Evolutionary conservation across 371 early-diverging fungal species (phyloP), one percentile per base, ranked within the genome.

Genomic region (Actinomortierella ambigua): DNA sequence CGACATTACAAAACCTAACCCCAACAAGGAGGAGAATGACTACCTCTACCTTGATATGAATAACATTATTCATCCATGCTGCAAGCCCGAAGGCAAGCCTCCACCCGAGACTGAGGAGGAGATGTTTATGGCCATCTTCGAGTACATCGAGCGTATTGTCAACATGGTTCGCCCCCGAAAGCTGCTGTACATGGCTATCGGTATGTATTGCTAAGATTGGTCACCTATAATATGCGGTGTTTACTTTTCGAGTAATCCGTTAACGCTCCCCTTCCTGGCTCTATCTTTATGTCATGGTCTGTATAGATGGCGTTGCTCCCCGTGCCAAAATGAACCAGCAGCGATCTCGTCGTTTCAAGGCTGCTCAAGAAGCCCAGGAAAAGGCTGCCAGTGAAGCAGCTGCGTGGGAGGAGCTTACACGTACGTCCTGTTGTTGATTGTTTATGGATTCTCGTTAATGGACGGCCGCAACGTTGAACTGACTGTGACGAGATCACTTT

Each of bases 321-420:
- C 88, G 99, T 46, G 99, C 99, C 20, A 99, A 99, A 77, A 97
- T 99, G 95, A 98, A 99, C 76, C 99, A 99, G 78, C 99, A 99
- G 71, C 88, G 99, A 40, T 91, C 96, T 20, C 92, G 99, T 61
- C 93, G 99, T 70, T 99, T 98, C 85, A 88, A 97, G 55, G 88
- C 97, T 6, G 92, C 98, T 13, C 91, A 90, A 69, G 94, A 97
- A 55, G 90, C 93, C 3, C 81, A 88, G 63, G 84, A 85, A 53
- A 88, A 90, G 63, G 79, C 79, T n/a, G 88, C 90, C 58, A 91
- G 90, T 55, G 86, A 89, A 61, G 91, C 87, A 44, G 79, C 84
- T 55, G 80, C 88, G 9, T 75, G 85, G 67, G 57, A 80, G 59
- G 83, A 90, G 80, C 61, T 88, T 67, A 81, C 84, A 77, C 81